Conservation (phyloP, 2,329 filamentous ascomycete genomes). For the Fonsecaea pugnacius region DNA sequence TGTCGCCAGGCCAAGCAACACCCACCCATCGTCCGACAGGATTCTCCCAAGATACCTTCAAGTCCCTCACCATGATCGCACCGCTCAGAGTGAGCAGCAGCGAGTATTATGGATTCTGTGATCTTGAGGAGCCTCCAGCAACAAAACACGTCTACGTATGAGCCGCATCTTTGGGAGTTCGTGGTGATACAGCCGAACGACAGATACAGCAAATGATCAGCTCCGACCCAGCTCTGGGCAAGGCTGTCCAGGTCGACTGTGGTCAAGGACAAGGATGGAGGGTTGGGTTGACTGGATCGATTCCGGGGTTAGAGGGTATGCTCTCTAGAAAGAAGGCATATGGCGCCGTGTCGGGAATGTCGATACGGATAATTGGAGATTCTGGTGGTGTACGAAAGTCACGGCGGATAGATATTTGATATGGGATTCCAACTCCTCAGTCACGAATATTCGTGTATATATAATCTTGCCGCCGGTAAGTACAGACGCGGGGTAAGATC, state of each 20-base stretch:
- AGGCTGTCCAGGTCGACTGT: neutral
- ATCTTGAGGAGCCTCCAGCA: slow-evolving; percentile 50
- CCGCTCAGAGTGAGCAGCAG: slow-evolving; percentile 44
- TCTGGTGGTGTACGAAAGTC: too few species aligned
- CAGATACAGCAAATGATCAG: slow-evolving; percentile 9
- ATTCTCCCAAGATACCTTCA: slow-evolving; percentile 71
- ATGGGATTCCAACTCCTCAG: too few species aligned
- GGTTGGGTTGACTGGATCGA: neutral
- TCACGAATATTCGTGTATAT: too few species aligned
- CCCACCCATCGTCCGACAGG: slow-evolving; percentile 39
- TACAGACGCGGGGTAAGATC: neutral
- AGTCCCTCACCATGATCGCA: slow-evolving; percentile 67
- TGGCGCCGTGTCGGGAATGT: neutral
- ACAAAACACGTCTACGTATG: slow-evolving; percentile 47
- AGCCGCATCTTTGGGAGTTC: slow-evolving; percentile 41
- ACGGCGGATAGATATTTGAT: too few species aligned
- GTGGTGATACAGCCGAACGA: slow-evolving; percentile 11
- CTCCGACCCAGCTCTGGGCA: slow-evolving; percentile 5
- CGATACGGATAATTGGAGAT: neutral
- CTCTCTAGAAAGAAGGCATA: neutral
- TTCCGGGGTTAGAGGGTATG: neutral
- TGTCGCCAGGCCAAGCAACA: slow-evolving; percentile 61
- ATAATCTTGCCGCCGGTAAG: neutral
- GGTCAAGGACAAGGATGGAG: neutral
- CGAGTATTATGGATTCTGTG: slow-evolving; percentile 47